Evolutionary conservation across 441 rosid genomes (phyloP), one percentile per base, ranked within the genome.

Genomic region (Francoa sonchifolia): DNA sequence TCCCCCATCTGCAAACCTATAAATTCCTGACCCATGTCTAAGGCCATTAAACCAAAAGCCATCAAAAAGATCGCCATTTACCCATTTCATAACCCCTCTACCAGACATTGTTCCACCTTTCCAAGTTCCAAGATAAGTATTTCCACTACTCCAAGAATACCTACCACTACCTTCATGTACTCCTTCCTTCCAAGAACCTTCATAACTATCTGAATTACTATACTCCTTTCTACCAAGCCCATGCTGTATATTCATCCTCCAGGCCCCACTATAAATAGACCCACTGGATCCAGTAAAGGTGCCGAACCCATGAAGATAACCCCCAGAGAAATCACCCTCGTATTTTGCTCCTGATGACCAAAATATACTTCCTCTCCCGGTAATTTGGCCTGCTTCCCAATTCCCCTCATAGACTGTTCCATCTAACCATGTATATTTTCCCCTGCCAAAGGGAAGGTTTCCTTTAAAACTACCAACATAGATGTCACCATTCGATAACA

Each of bases 121-220:
- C 96, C 96, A 90, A 29, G 62, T 74, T 51, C 99, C 96, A 21
- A 71, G 58, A 33, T 82, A 90, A 11, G 63, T 64, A 45, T 86
- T 82, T 14, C 96, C 96, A 33, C 50, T 73, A 39, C 35, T 73
- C 96, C 99, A 90, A 52, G 63, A 68, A 59, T 82, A 90, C 40
- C 66, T 68, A 32, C 99, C 96, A 28, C 72, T 61, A 3, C 95
- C 96, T 62, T 85, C 95, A 7, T 59, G 88, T 9, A 80, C 49
- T 14, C 93, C 99, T 69, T 90, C 96, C 67, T 75, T 86, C 96
- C 96, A 90, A 6, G 75, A 66, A 45, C 99, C 99, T 46, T 82
- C 95, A 48, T 86, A 90, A 42, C 62, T 41, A 49, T 90, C 96
- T 14, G 69, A 73, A 71, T 86, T 82, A 40, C 55, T 27, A 54